Percentiles rank a stretch among this genome's conserved stretches.
These are phyloP conservation scores for Vitis cinerea DNA, from an alignment of 164 flowering plant genomes.

Conservation along the genomic window DNA sequence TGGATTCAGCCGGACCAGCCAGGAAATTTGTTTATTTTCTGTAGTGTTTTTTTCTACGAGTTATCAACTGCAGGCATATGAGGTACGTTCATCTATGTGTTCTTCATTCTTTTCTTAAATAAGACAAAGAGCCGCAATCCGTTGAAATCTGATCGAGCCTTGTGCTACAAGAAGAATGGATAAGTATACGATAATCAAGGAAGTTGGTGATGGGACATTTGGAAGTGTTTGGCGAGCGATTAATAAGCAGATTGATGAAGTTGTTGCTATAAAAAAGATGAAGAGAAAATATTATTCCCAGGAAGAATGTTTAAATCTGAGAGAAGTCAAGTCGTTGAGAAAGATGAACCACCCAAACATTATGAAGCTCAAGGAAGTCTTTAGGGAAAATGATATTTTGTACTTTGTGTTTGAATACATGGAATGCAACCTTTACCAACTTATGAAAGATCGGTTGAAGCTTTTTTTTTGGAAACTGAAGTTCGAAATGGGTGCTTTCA, in stretches of 20 bases:
- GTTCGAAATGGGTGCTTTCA: constrained; percentile 96
- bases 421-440: constrained; percentile 96
- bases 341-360: constrained; percentile 95
- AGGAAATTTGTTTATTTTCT: constrained; percentile 18
- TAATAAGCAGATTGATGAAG: constrained; percentile 86
- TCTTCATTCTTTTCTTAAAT: constrained; percentile 29
- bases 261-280: constrained; percentile 97
- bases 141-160: constrained; percentile 20
- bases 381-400: constrained; percentile 81
- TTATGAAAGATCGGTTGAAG: constrained; percentile 76
- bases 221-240: constrained; percentile 96
- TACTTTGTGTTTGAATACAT: constrained; percentile 95
- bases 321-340: constrained; percentile 97
- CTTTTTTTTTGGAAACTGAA: constrained; percentile 75
- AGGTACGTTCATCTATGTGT: constrained; percentile 14
- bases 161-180: constrained; percentile 56
- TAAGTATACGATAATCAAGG: constrained; percentile 91
- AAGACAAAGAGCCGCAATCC: constrained; percentile 31
- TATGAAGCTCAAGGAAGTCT: constrained; percentile 97
- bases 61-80: constrained; percentile 17
- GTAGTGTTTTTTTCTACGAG: constrained; percentile 13
- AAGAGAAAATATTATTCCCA: constrained; percentile 91
- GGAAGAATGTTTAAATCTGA: constrained; percentile 95
- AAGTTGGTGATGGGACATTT: constrained; percentile 98
- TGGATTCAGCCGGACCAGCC: constrained; percentile 43